These are phyloP conservation scores for Apiotrichum sp. DNA, from an alignment of 1,284 basidiomycete genomes.

Conservation along the genomic window DNA sequence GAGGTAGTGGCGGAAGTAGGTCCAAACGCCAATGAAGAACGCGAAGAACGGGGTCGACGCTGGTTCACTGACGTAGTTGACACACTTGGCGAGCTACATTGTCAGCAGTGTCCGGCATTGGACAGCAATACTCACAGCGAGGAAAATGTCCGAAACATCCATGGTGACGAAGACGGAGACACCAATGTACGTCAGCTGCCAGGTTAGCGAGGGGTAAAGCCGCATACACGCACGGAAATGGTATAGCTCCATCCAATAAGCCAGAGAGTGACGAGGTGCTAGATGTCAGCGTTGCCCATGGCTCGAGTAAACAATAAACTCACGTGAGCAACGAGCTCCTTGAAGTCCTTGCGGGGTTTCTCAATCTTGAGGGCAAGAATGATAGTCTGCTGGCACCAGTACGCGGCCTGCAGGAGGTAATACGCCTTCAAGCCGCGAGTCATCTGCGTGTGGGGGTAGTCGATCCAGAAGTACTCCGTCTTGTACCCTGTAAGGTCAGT, in stretches of 20 bases:
- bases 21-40: slow-evolving; percentile 70
- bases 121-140: slow-evolving; percentile 58
- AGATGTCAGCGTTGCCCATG: slow-evolving; percentile 26
- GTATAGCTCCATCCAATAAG: slow-evolving; percentile 88
- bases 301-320: slow-evolving; percentile 4
- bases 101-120: not conserved
- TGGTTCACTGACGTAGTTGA: slow-evolving; percentile 74
- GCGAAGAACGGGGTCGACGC: slow-evolving; percentile 63
- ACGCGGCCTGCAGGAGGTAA: slow-evolving; percentile 82
- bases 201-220: no score
- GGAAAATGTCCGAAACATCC: slow-evolving; percentile 87
- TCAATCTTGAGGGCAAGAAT: slow-evolving; percentile 79
- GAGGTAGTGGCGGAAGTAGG: slow-evolving; percentile 92
- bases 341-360: slow-evolving; percentile 88
- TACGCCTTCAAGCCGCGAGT: slow-evolving; percentile 77
- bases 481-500: slow-evolving; percentile 55
- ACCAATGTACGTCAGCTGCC: slow-evolving; percentile 67
- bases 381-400: slow-evolving; percentile 92
- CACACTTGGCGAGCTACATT: slow-evolving; percentile 66
- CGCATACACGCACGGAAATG: slow-evolving; percentile 49
- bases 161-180: slow-evolving; percentile 92
- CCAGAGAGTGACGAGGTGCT: slow-evolving; percentile 95
- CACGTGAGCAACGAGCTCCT: slow-evolving; percentile 66
- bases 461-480: slow-evolving; percentile 75
- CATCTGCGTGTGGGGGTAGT: slow-evolving; percentile 87